These are phyloP conservation scores for Colletotrichum higginsianum DNA, from an alignment of 2,329 filamentous ascomycete genomes.

Conservation along the genomic window DNA sequence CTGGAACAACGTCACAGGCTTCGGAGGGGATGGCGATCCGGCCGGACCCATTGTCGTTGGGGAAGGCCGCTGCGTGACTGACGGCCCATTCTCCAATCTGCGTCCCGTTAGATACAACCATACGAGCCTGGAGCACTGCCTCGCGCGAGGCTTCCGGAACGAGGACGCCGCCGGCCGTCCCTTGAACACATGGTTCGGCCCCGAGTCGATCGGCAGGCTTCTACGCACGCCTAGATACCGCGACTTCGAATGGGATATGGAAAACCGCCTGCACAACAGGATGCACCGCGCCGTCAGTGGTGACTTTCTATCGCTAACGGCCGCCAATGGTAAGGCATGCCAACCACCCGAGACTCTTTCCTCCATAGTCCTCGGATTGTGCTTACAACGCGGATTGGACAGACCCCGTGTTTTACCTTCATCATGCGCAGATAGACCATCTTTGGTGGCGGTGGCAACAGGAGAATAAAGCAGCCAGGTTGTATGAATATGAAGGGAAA, in stretches of 20 bases:
- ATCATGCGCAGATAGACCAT: slow-evolving; percentile 37
- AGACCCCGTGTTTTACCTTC: slow-evolving; percentile 40
- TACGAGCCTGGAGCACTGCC: slow-evolving; percentile 26
- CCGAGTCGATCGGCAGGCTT: not conserved
- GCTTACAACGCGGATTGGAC: not conserved
- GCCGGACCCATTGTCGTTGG: slow-evolving; percentile 27
- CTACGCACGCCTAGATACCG: not conserved
- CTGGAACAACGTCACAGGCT: not conserved
- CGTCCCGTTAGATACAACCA: slow-evolving; percentile 42
- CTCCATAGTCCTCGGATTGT: not conserved
- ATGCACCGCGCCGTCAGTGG: slow-evolving; percentile 36
- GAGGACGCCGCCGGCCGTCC: not conserved
- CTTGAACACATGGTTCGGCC: not conserved
- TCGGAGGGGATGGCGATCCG: slow-evolving; percentile 19
- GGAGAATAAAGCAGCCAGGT: not conserved
- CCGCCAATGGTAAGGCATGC: slow-evolving; percentile 32
- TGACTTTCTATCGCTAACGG: slow-evolving; percentile 38
- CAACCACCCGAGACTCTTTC: not conserved
- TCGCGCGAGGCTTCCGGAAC: slow-evolving; percentile 7
- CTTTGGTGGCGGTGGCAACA: slow-evolving; percentile 40
- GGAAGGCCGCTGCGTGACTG: slow-evolving; percentile 37
- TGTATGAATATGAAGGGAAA: not conserved
- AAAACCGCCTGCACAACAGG: slow-evolving; percentile 34
- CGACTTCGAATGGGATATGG: slow-evolving; percentile 18
- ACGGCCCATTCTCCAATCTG: slow-evolving; percentile 41